Evolutionary conservation across 352 stramenopile species (phyloP).

Genomic region (Detonula confervacea): DNA sequence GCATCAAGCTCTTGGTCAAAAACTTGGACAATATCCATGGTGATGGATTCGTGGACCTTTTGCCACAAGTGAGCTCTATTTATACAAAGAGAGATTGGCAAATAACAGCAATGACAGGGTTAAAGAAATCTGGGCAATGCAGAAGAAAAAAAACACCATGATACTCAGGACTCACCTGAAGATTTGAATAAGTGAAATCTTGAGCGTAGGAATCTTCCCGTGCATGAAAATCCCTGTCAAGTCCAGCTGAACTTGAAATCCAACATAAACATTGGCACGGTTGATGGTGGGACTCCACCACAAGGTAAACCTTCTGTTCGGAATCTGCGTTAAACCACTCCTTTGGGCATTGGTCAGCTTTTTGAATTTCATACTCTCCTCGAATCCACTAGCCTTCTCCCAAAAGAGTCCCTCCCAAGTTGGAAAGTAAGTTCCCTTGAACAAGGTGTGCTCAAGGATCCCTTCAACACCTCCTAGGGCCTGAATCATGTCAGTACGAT

Average conservation of each 20-base stretch:
- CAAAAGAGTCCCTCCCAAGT: constrained; percentile 99
- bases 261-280: constrained; percentile 99
- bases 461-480: constrained; percentile 98
- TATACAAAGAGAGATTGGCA: constrained; percentile 77
- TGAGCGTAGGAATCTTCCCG: constrained; percentile 99
- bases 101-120: constrained; percentile 85
- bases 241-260: constrained; percentile 99
- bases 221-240: constrained; percentile 99
- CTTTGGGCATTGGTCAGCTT: constrained; percentile 99
- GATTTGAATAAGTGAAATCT: constrained; percentile 95
- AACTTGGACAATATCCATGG: constrained; percentile 97
- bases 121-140: constrained; percentile 71
- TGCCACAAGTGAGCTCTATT: constrained; percentile 98
- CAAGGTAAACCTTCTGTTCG: constrained; percentile 99
- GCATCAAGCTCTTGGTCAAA: constrained; percentile 99
- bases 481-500: constrained; percentile 99
- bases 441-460: constrained; percentile 99
- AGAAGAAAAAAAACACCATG: constrained; percentile 6
- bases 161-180: constrained; percentile 59
- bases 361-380: constrained; percentile 93
- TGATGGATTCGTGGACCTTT: constrained; percentile 99
- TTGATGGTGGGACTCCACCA: constrained; percentile 99
- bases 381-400: constrained; percentile 97
- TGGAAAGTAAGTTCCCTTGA: constrained; percentile 99
- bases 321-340: constrained; percentile 99